These are phyloP conservation scores for Nakataea oryzae DNA, from an alignment of 2,329 filamentous ascomycete species.

Conservation along the genomic window DNA sequence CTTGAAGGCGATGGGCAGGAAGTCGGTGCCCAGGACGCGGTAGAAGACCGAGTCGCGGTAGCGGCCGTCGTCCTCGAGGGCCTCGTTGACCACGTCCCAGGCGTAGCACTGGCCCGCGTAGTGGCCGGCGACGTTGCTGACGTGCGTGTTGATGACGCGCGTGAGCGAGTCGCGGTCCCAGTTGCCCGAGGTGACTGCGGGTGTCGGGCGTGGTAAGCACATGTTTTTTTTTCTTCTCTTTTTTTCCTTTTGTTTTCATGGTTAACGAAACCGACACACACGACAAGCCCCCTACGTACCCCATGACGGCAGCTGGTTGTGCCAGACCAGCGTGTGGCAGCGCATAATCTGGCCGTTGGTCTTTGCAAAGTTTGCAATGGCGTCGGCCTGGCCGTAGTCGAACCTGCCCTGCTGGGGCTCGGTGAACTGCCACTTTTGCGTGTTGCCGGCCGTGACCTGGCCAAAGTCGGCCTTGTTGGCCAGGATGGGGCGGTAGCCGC, in stretches of 20 bases:
- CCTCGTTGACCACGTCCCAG: slow-evolving; percentile 46
- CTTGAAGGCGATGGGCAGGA: slow-evolving; percentile 35
- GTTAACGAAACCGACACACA: background rate
- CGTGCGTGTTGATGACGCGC: slow-evolving; percentile 38
- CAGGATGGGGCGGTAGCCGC: slow-evolving; percentile 43
- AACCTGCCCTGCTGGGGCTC: slow-evolving; percentile 48
- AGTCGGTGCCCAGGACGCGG: slow-evolving; percentile 32
- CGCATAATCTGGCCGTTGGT: slow-evolving; percentile 41
- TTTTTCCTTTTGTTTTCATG: no score
- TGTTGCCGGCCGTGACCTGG: slow-evolving; percentile 53
- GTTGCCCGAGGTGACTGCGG: slow-evolving; percentile 5
- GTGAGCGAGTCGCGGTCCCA: slow-evolving; percentile 43
- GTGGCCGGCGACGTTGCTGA: slow-evolving; percentile 32
- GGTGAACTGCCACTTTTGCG: slow-evolving; percentile 52
- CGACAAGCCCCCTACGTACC: slow-evolving; percentile 17
- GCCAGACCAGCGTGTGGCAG: slow-evolving; percentile 51
- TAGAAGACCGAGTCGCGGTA: slow-evolving; percentile 32
- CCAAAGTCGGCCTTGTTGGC: slow-evolving; percentile 49
- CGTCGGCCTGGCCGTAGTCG: slow-evolving; percentile 46
- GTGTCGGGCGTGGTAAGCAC: no score
- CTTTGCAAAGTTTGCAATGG: slow-evolving; percentile 35
- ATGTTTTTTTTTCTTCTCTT: no score
- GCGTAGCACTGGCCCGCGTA: slow-evolving; percentile 35
- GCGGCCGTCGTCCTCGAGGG: slow-evolving; percentile 35
- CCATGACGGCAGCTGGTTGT: slow-evolving; percentile 42